phyloP scores from a whole-genome alignment of 768 basidiomycete species.

The Termitomyces sp. region DNA sequence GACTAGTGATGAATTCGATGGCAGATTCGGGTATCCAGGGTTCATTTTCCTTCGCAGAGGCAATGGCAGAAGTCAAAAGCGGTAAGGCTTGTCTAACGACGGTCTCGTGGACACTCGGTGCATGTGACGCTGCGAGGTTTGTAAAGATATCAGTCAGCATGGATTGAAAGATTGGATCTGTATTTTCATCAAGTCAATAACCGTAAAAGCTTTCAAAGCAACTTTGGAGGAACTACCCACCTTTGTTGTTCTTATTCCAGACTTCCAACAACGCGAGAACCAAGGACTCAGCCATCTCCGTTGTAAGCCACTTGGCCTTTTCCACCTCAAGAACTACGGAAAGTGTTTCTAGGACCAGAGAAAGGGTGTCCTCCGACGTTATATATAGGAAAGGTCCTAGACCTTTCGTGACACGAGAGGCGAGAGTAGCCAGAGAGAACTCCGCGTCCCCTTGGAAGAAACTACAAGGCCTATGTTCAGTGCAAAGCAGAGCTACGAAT shows the following conservation, averaged over 20 bases:
- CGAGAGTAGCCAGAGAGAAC: conserved; percentile 54
- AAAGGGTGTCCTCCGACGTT: conserved; percentile 83
- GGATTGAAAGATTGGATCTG: conserved; percentile 85
- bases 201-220: not conserved
- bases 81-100: conserved; percentile 75
- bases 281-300: conserved; percentile 59
- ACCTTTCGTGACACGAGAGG: conserved; percentile 69
- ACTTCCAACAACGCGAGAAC: conserved; percentile 67
- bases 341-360: conserved; percentile 82
- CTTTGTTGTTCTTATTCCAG: conserved; percentile 85
- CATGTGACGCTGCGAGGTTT: conserved; percentile 57
- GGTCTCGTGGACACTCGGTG: conserved; percentile 58
- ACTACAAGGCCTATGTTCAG: conserved; percentile 28
- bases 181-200: not conserved
- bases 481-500: not conserved
- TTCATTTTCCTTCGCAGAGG: conserved; percentile 50
- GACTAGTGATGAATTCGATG: conserved; percentile 71
- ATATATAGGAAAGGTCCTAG: conserved; percentile 78
- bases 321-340: conserved; percentile 74
- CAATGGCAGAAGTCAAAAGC: conserved; percentile 59
- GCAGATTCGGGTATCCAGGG: conserved; percentile 76
- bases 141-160: conserved; percentile 78
- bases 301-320: conserved; percentile 65
- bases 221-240: conserved; percentile 28
- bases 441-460: conserved; percentile 66